These are phyloP conservation scores for Pseudonectria foliicola DNA, from an alignment of 2,329 filamentous ascomycete species.

Conservation along the genomic window DNA sequence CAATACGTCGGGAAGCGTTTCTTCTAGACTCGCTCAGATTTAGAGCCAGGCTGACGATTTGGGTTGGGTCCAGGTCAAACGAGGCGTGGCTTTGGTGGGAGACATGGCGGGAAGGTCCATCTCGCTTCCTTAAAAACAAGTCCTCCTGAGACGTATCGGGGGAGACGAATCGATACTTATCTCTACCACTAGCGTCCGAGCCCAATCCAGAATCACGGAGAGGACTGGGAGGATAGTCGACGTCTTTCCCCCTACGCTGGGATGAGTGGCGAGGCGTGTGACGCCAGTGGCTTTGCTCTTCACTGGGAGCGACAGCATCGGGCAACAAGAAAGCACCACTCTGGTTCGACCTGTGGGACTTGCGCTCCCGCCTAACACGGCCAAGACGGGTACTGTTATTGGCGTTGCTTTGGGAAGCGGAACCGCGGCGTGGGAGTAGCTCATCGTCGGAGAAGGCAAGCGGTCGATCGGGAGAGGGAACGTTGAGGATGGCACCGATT, in stretches of 20 bases:
- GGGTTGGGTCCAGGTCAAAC: slow-evolving; percentile 69
- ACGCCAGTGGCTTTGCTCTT: slow-evolving; percentile 25
- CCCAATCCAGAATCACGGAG: slow-evolving; percentile 15
- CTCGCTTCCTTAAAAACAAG: slow-evolving; percentile 15
- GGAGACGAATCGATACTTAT: slow-evolving; percentile 17
- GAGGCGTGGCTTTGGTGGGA: slow-evolving; percentile 16
- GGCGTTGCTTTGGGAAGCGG: slow-evolving; percentile 11
- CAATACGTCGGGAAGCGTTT: slow-evolving; percentile 52
- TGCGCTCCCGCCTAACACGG: slow-evolving; percentile 20
- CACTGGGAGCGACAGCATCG: slow-evolving; percentile 31
- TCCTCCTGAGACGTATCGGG: slow-evolving; percentile 22
- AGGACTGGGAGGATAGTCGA: slow-evolving; percentile 6
- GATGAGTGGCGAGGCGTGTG: slow-evolving; percentile 18
- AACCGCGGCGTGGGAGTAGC: slow-evolving; percentile 17
- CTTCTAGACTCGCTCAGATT: slow-evolving; percentile 77
- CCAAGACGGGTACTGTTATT: slow-evolving; percentile 12
- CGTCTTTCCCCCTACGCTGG: slow-evolving; percentile 15
- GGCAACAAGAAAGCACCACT: slow-evolving; percentile 46
- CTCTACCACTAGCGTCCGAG: slow-evolving; percentile 10
- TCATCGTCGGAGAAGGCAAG: slow-evolving; percentile 23
- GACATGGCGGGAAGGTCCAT: slow-evolving; percentile 6
- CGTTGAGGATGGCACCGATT: slow-evolving; percentile 18
- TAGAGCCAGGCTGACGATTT: slow-evolving; percentile 89
- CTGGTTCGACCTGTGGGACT: slow-evolving; percentile 36
- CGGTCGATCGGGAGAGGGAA: slow-evolving; percentile 18